Evolutionary conservation across 2,329 filamentous ascomycete species (phyloP).

Genomic region (Apiospora sp.): DNA sequence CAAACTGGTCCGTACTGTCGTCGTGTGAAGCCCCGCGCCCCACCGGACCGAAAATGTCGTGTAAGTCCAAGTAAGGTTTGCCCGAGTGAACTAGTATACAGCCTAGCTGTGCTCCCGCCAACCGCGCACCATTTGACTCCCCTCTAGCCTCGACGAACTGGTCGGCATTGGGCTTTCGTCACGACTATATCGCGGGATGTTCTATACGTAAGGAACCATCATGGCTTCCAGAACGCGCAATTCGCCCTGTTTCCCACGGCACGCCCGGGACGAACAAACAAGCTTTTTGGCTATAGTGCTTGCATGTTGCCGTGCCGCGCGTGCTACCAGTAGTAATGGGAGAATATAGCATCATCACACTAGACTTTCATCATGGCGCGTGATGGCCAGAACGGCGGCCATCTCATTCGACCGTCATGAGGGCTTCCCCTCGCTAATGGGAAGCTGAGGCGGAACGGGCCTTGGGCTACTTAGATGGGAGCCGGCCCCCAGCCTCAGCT

Average conservation of each 20-base stretch:
- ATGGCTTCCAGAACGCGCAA: not conserved
- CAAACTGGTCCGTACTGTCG: not conserved
- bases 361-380: not conserved
- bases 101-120: not conserved
- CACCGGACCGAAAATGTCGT: not conserved
- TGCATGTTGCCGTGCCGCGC: conserved; percentile 1
- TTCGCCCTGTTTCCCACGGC: not conserved
- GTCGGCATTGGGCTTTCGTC: not conserved
- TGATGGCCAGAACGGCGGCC: not conserved
- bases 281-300: not conserved
- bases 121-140: not conserved
- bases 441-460: conserved; percentile 5
- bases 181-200: not conserved
- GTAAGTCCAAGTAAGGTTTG: not conserved
- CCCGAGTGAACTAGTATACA: not conserved
- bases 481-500: not conserved
- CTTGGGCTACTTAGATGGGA: conserved; percentile 2
- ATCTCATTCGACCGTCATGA: not conserved
- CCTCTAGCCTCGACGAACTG: not conserved
- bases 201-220: conserved; percentile 5
- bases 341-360: not conserved
- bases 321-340: not conserved
- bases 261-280: not conserved
- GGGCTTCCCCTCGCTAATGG: not conserved
- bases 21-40: not conserved